phyloP scores from a whole-genome alignment of 1,284 basidiomycete species.

The Ustilago vetiveriae region DNA sequence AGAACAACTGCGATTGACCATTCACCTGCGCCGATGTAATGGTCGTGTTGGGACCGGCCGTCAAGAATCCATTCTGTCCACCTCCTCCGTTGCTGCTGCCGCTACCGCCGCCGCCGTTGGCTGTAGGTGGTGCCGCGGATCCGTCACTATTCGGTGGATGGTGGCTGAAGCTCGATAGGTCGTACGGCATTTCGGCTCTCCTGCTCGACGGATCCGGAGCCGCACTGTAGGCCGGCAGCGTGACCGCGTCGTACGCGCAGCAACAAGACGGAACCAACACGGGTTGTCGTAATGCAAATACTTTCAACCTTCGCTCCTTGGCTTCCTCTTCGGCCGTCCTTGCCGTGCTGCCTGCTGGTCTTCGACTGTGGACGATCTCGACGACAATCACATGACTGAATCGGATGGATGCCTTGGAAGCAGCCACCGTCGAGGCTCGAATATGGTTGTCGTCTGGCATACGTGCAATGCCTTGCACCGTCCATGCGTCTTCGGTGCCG shows the following conservation, averaged over 20 bases:
- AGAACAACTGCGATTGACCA: conserved; percentile 60
- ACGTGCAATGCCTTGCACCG: conserved; percentile 63
- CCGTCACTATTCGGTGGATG: conserved; percentile 17
- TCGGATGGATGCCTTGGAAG: conserved; percentile 56
- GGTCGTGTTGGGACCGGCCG: conserved; percentile 19
- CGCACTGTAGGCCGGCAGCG: conserved; percentile 59
- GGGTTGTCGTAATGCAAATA: conserved; percentile 64
- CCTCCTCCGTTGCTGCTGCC: neutral
- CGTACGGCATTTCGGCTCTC: conserved; percentile 54
- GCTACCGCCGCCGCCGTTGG: neutral
- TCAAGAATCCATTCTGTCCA: neutral
- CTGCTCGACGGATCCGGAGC: conserved; percentile 29
- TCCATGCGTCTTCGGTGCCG: conserved; percentile 61
- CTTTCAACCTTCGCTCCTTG: conserved; percentile 58
- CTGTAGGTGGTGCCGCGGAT: neutral
- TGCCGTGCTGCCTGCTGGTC: conserved; percentile 22
- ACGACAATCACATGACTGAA: conserved; percentile 64
- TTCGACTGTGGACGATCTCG: conserved; percentile 63
- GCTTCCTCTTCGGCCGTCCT: conserved; percentile 38
- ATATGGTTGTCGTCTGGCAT: conserved; percentile 66
- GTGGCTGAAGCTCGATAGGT: conserved; percentile 31
- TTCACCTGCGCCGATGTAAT: conserved; percentile 48
- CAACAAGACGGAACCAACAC: conserved; percentile 63
- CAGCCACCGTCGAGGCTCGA: conserved; percentile 59
- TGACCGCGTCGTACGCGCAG: conserved; percentile 66